Evolutionary conservation across 2,329 filamentous ascomycete species (phyloP).

Genomic region (Fusarium veterinarium): DNA sequence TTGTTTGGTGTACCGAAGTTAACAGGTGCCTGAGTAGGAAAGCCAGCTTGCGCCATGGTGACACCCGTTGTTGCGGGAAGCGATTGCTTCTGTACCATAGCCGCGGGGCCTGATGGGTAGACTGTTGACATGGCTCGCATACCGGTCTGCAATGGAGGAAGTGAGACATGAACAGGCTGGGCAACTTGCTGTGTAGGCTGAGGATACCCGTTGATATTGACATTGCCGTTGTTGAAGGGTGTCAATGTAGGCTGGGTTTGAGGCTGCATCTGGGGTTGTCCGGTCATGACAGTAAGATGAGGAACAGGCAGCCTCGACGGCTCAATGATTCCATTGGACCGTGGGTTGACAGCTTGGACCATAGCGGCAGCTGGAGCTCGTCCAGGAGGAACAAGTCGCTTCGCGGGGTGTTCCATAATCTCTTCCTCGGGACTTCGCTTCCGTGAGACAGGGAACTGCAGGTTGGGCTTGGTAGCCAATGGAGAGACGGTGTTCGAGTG

Average conservation of each 20-base stretch:
- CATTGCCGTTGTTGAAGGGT: conserved; percentile 48
- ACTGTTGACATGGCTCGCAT: conserved; percentile 81
- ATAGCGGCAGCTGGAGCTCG: conserved; percentile 33
- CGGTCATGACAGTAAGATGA: conserved; percentile 74
- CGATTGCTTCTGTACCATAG: conserved; percentile 53
- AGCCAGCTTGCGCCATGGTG: conserved; percentile 39
- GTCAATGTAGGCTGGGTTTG: conserved; percentile 21
- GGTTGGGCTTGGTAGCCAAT: conserved; percentile 59
- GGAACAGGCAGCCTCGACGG: conserved; percentile 72
- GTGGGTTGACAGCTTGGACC: conserved; percentile 27
- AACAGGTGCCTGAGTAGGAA: conserved; percentile 48
- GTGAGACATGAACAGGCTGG: conserved; percentile 58
- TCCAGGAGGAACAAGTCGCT: conserved; percentile 55
- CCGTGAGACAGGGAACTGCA: conserved; percentile 54
- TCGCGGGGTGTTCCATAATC: conserved; percentile 64
- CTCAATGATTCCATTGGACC: conserved; percentile 41
- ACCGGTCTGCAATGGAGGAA: conserved; percentile 71
- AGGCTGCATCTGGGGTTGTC: conserved; percentile 42
- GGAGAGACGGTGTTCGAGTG: conserved; percentile 59
- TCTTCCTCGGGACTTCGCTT: conserved; percentile 66
- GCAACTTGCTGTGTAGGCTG: conserved; percentile 45
- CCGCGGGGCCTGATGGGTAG: conserved; percentile 68
- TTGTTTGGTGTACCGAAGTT: conserved; percentile 65
- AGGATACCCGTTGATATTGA: conserved; percentile 54
- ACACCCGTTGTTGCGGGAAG: conserved; percentile 42